Conservation (phyloP, 2,329 filamentous ascomycete species). For the Hypoxylon sp. region DNA sequence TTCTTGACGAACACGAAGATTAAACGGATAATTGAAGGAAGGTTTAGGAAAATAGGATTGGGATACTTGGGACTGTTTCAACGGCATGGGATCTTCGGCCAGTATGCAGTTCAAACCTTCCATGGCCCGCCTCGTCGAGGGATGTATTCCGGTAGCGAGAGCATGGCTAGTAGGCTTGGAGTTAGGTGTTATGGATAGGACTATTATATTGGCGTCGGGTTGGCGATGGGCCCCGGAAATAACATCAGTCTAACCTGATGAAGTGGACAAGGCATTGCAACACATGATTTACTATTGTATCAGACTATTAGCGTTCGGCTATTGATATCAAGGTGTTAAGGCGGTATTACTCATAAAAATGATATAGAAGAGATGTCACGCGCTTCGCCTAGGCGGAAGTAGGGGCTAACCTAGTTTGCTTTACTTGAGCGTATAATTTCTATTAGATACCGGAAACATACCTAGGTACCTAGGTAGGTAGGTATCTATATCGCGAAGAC, state of each 20-base stretch:
- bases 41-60: slow-evolving; percentile 13
- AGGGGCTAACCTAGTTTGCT: not conserved
- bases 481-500: not conserved
- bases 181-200: slow-evolving; percentile 33
- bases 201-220: slow-evolving; percentile 19
- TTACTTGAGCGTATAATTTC: not conserved
- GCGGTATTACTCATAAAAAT: not conserved
- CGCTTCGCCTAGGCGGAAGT: not conserved
- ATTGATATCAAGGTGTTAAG: not conserved
- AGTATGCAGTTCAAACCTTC: slow-evolving; percentile 3
- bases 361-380: not conserved
- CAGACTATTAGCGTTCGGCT: not conserved
- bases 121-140: not conserved
- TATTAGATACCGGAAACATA: not conserved
- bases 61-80: slow-evolving; percentile 21
- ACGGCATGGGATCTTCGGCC: slow-evolving; percentile 9
- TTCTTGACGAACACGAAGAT: not conserved
- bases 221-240: slow-evolving; percentile 12
- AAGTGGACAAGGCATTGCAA: not conserved
- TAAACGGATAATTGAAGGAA: slow-evolving; percentile 12
- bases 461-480: not conserved
- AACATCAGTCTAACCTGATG: not conserved
- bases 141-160: slow-evolving; percentile 16
- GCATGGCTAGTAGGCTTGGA: slow-evolving; percentile 21
- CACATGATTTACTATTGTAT: slow-evolving; percentile 9